Base-by-base conservation (phyloP, 495 filamentous ascomycete genomes). In the Terfezia claveryi region DNA sequence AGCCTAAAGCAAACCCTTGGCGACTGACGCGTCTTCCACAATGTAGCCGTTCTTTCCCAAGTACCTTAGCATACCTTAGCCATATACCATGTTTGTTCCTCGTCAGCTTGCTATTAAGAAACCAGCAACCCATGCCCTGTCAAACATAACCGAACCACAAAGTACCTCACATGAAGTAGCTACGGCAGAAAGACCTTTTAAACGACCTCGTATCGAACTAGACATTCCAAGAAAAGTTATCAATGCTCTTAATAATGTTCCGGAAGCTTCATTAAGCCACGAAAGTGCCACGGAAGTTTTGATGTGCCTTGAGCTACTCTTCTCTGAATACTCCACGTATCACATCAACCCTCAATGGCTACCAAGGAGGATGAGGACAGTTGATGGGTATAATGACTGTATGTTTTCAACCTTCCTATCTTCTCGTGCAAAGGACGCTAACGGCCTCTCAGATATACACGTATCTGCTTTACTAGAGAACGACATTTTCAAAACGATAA, bases 361-460 rank as follows among this genome's bases (percentile, higher is more conserved):
- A 36, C 57, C 56, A 9, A 51, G 49, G 10, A 58, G 56, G n/a
- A 60, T 60, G 55, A 58, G 68, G 53, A 51, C 50, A 37, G 37
- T 69, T 36, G 61, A 68, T 51, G 68, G 64, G 17, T 55, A 65
- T 23, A 51, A 62, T 49, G 60, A 65, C 51, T 70, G 68, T 70
- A 44, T 49, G 62, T 55, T 17, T n/a, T 23, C 32, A 32, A 32
- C 6, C 27, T 16, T 36, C 14, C 57, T 44, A 14, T 16, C 10
- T 16, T n/a, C 20, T 14, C 41, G 10, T 23, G 37, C 17, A 23
- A 41, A 49, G 60, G 53, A 63, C 49, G 32, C 23, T n/a, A 12
- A 38, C n/a, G 37, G 23, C 23, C 6, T 54, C 23, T 50, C 53
- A 71, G 69, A 63, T 49, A 60, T 71, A 27, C 69, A 71, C 56